These are phyloP conservation scores for Tardiomyces digboiensis DNA, from an alignment of 1,139 yeast genomes.

Conservation along the genomic window DNA sequence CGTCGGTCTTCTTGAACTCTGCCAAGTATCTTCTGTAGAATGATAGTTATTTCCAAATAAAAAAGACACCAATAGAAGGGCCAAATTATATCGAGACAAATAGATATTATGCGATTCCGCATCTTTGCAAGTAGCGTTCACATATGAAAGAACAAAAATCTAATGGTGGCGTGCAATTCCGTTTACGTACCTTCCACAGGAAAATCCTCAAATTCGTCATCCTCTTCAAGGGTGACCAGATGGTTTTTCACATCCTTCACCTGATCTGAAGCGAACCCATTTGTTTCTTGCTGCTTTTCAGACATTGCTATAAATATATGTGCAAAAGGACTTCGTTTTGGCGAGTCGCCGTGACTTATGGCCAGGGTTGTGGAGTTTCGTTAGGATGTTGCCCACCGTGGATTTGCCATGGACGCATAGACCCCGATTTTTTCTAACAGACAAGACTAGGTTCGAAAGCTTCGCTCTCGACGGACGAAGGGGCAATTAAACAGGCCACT, in stretches of 20 bases:
- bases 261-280: not conserved
- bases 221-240: constrained; percentile 67
- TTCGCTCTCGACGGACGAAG: not conserved
- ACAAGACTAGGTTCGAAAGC: not conserved
- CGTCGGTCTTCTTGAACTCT: too few species aligned
- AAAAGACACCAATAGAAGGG: too few species aligned
- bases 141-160: too few species aligned
- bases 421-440: not conserved
- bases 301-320: not conserved
- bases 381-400: not conserved
- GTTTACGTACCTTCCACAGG: constrained; percentile 76
- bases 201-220: constrained; percentile 92
- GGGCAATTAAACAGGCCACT: not conserved
- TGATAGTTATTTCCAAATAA: too few species aligned
- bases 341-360: not conserved
- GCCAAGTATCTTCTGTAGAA: too few species aligned
- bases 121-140: too few species aligned
- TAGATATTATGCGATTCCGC: too few species aligned
- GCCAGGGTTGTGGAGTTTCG: not conserved
- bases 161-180: too few species aligned
- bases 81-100: too few species aligned
- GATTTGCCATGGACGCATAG: not conserved
- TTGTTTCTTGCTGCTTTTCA: not conserved
- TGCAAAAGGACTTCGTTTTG: not conserved
- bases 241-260: constrained; percentile 16